Evolutionary conservation across 106 monocot genomes (phyloP), one percentile per base, ranked within the genome.

Genomic region (Cymbidium sinense): DNA sequence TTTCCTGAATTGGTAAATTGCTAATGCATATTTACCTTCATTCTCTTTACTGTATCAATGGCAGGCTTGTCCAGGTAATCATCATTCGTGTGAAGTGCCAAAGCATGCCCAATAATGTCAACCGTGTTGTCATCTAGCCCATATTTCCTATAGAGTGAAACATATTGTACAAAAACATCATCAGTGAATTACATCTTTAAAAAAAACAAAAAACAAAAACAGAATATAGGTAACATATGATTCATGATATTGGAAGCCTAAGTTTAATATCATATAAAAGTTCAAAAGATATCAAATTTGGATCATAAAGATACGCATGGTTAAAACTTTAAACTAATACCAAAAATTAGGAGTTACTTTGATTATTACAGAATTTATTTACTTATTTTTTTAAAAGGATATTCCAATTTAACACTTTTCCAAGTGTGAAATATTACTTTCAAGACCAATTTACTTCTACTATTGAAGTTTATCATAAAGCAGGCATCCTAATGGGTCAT

Each of bases 31-130:
- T 73, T 31, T 86, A 93, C 88, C 90, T 95, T 95, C 89, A 95
- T 95, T 79, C 87, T 82, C 64, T 84, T 91, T 70, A 95, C 83
- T 62, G 86, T 85, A 34, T 86, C 86, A 50, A 91, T 80, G 27
- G 95, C 95, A 80, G 95, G 95, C 34, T 86, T 75, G 86, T 95
- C 86, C 13, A 89, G 73, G 80, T 95, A 95, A 76, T 65, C 70
- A 76, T 91, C 95, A 83, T 95, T 89, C 34, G 77, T 86, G 73
- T 95, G 86, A 70, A 95, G 91, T 29, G 91, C 95, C 77, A 95
- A 76, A 43, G 95, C 95, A 85, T 95, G 91, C 27, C 95, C 91
- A 43, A 95, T 86, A 79, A 95, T 89, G 33, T 95, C 95, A 27
- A 95, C 83, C 10, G 95, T 95, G 65, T 85, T 86, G 27, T 95